A percentile compares a stretch with the other conserved stretches of the same genome.
phyloP scores from a whole-genome alignment of 306 rosid species.

The Oemleria cerasiformis region DNA sequence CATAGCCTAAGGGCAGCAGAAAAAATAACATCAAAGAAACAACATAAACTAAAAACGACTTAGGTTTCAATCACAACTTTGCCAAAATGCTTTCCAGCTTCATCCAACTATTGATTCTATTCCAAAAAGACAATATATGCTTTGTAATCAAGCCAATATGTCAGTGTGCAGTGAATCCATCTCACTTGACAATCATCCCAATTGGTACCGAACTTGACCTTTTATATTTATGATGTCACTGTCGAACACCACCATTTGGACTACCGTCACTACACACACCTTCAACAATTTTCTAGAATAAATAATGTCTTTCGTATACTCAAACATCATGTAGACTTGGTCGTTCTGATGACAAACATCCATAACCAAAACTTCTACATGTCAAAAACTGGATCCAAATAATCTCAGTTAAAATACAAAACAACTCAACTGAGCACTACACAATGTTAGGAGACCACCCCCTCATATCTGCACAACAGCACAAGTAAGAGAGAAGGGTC shows the following conservation, averaged over 20 bases:
- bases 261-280: too few species aligned
- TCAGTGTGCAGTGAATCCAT: not conserved
- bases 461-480: not conserved
- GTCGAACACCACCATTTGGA: not conserved
- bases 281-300: too few species aligned
- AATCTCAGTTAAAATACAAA: not conserved
- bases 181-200: slow-evolving; percentile 1
- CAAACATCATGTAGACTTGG: too few species aligned
- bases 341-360: not conserved
- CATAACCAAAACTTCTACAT: not conserved
- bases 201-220: not conserved
- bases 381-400: not conserved
- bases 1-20: not conserved
- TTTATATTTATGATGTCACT: too few species aligned
- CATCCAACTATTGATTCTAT: not conserved
- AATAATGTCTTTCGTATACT: too few species aligned
- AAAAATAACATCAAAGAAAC: not conserved
- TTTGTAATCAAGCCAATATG: not conserved
- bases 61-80: not conserved
- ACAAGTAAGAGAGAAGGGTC: not conserved
- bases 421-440: not conserved
- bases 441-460: not conserved
- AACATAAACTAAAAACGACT: not conserved
- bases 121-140: not conserved
- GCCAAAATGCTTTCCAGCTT: not conserved